Base-by-base conservation (phyloP, 495 filamentous ascomycete genomes). In the Penicillium steckii region DNA sequence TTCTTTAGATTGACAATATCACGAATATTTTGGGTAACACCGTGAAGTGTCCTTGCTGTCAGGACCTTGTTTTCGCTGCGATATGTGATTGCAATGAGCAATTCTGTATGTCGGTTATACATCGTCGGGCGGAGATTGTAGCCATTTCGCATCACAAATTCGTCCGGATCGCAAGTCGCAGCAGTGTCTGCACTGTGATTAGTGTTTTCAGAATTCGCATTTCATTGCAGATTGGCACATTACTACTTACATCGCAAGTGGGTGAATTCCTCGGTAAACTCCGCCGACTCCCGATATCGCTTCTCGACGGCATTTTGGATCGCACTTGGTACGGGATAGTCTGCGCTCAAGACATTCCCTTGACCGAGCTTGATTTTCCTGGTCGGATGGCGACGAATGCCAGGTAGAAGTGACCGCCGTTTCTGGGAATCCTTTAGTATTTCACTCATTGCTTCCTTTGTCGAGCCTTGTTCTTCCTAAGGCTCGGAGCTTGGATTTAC, bases 61-160 rank as follows among this genome's bases (percentile, higher is more conserved):
- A 98, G 80, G 10, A 87, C 83, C 74, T 97, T 98, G 73, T 98
- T 94, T 76, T 98, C 94, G 70, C 97, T 97, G 74, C 96, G 96
- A 75, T 96, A 97, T 33, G 94, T 98, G 61, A 98, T 93, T 54
- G 93, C 94, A 62, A 98, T 96, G 46, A 97, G 77, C 23, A 98
- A 81, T 70, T 98, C 94, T 0, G 94, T 98, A 62, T 97, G 93
- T 49, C 94, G 81, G 78, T 97, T 98, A 72, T 97, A 98, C 93
- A 97, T 98, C 40, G 92, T 85, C 18, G 94, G 91, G n/a, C 94
- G 88, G 35, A 98, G 84, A 75, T 97, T 97, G 79, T 97, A 98
- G 55, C 94, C 94, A 69, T 97, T 97, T 76, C 95, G 95, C 40
- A 98, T 80, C 13, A 95, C 97, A 71, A 97, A 98, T 62, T 98